These are phyloP conservation scores for Myriosclerotinia duriaeana DNA, from an alignment of 2,329 filamentous ascomycete genomes.

Conservation along the genomic window DNA sequence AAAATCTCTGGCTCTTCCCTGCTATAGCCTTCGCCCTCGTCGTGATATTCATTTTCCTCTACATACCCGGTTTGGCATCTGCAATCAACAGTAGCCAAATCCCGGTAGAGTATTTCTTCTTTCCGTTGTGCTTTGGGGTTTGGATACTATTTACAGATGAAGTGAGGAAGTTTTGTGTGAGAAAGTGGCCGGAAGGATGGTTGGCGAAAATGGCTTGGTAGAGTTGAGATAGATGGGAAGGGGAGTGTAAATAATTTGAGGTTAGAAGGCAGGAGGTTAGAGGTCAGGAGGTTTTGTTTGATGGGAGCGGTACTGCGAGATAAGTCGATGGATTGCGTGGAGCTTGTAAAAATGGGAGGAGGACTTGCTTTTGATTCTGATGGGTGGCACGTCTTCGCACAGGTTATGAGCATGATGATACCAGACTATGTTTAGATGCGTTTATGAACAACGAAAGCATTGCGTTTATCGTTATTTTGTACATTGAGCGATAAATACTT, in stretches of 20 bases:
- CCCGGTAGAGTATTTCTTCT: constrained; percentile 71
- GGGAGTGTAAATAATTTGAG: neutral
- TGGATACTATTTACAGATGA: constrained; percentile 65
- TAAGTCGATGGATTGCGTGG: neutral
- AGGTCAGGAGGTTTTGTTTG: neutral
- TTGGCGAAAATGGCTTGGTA: constrained; percentile 65
- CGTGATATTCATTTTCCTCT: constrained; percentile 67
- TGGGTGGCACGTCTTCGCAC: neutral
- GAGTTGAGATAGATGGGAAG: neutral
- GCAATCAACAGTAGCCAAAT: constrained; percentile 61
- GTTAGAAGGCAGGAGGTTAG: neutral
- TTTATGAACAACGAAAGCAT: neutral
- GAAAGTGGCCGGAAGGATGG: constrained; percentile 56
- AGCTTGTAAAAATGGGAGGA: constrained; percentile 1
- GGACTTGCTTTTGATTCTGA: neutral
- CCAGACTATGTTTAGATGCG: neutral
- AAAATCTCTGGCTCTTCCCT: constrained; percentile 67
- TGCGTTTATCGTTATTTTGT: neutral
- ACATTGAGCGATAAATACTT: neutral
- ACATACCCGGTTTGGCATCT: constrained; percentile 62
- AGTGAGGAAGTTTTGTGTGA: constrained; percentile 59
- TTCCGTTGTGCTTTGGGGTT: constrained; percentile 69
- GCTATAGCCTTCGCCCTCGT: constrained; percentile 66
- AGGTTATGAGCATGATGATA: neutral
- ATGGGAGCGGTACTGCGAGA: neutral